Conservation (phyloP, 2,329 filamentous ascomycete genomes). For the Rugonectria rugulosa region DNA sequence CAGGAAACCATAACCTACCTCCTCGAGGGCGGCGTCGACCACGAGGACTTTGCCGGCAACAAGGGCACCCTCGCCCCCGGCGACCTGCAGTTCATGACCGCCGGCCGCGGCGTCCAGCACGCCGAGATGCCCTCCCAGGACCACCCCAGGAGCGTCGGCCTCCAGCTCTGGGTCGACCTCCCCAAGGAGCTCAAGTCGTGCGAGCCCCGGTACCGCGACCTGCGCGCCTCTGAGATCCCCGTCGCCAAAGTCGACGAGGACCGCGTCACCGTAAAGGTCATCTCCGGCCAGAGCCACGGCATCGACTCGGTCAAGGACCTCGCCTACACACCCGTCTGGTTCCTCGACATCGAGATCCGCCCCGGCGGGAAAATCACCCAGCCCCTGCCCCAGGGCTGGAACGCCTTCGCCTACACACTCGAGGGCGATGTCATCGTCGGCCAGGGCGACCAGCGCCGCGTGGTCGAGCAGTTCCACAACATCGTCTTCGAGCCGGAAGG, state of each 20-base stretch:
- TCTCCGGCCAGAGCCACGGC: conserved; percentile 83
- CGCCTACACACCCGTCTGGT: conserved; percentile 97
- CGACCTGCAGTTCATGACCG: conserved; percentile 99
- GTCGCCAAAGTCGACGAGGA: conserved; percentile 73
- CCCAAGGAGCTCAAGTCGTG: conserved; percentile 82
- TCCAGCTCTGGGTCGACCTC: conserved; percentile 96
- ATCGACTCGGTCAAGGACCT: conserved; percentile 88
- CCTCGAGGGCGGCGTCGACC: conserved; percentile 83
- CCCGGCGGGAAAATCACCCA: conserved; percentile 83
- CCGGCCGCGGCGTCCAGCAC: conserved; percentile 89
- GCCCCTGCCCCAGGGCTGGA: conserved; percentile 81
- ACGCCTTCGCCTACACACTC: conserved; percentile 88
- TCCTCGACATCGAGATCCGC: conserved; percentile 81
- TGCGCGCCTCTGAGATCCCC: conserved; percentile 82
- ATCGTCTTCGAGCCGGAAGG: conserved; percentile 86
- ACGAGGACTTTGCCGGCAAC: conserved; percentile 91
- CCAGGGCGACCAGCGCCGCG: conserved; percentile 56
- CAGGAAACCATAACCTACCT: conserved; percentile 92
- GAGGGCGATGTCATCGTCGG: conserved; percentile 74
- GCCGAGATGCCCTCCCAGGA: conserved; percentile 92
- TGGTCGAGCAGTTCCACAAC: conserved; percentile 79
- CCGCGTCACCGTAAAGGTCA: conserved; percentile 85
- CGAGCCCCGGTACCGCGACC: conserved; percentile 91
- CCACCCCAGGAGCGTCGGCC: conserved; percentile 77
- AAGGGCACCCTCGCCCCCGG: conserved; percentile 83